Base-by-base conservation (phyloP, 2,329 filamentous ascomycete genomes). In the Decorospora gaudefroyi region DNA sequence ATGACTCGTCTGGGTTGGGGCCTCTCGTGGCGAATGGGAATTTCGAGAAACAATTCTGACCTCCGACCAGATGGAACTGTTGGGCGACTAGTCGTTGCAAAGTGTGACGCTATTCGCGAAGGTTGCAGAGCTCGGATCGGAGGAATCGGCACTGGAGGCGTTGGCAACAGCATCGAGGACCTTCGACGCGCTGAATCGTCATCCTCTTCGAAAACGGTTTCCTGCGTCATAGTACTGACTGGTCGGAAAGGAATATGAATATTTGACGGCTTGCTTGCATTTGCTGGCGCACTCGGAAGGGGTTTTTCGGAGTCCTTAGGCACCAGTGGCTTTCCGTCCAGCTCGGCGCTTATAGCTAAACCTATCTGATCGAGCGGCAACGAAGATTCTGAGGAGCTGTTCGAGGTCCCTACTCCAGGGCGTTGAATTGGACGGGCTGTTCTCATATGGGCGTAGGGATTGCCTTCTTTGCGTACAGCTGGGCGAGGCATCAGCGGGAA, bases 151-250 rank as follows among this genome's bases (percentile, higher is more conserved):
- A 67, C 49, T 16, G 61, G 65, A 26, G 64, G 65, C 10, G 59
- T 59, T 26, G 65, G 64, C n/a, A 65, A 42, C 13, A 69, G 36
- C 25, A 49, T 54, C 2, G 64, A 67, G 3, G 63, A 64, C 41
- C 62, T 53, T 7, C 61, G 55, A 8, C 49, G 55, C 22, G 51
- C 47, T 8, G 51, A 23, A 3, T 48, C 6, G n/a, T 61, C 59
- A 29, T 69, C 67, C 49, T 72, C 69, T 46, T 72, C 69, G 19
- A 72, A 72, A 1, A 72, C 55, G n/a, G 69, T 71, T 17, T 51
- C 51, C 39, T 68, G 61, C 2, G 65, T 69, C 35, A 68, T 50
- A 6, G 58, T 55, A 46, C 67, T 71, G 13, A 66, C 43, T 2
- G 62, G 64, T 8, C 67, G 54, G 34, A 51, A 45, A 6, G 46